These are phyloP conservation scores for Eutypa lata DNA, from an alignment of 2,329 filamentous ascomycete species.

Conservation along the genomic window DNA sequence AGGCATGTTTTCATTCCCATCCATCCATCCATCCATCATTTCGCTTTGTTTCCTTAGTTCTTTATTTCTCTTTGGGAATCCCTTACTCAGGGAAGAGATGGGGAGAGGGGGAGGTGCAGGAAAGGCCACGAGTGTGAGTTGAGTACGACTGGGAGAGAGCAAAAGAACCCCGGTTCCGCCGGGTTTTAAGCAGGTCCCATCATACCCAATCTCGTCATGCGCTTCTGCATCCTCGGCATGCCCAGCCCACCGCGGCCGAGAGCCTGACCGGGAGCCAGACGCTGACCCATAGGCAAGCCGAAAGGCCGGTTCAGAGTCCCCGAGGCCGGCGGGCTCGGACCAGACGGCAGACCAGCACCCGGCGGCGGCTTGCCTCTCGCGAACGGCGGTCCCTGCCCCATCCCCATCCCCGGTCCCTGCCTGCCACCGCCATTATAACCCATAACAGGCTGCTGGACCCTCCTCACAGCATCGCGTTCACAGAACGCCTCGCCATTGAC, in stretches of 20 bases:
- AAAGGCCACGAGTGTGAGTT: too few relatives aligned
- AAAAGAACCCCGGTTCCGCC: too few relatives aligned
- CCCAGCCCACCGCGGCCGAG: conserved; percentile 29
- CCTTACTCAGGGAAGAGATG: too few relatives aligned
- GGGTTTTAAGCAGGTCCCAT: conserved; percentile 32
- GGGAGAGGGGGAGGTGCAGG: too few relatives aligned
- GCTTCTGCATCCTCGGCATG: conserved; percentile 57
- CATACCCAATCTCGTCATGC: conserved; percentile 59
- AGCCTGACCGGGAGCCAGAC: conserved; percentile 33
- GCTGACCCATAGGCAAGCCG: conserved; percentile 31
- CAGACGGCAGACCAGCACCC: conserved; percentile 20
- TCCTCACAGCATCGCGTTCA: conserved; percentile 75
- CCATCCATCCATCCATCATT: not conserved
- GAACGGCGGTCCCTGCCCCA: conserved; percentile 12
- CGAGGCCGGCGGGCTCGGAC: conserved; percentile 14
- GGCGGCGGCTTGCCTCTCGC: conserved; percentile 19
- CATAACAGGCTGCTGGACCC: conserved; percentile 41
- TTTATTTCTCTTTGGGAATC: too few relatives aligned
- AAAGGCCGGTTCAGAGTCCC: conserved; percentile 27
- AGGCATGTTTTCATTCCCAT: too few relatives aligned
- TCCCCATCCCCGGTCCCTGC: conserved; percentile 9
- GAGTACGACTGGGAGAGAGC: too few relatives aligned
- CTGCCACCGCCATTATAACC: conserved; percentile 27
- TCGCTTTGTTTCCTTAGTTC: not conserved
- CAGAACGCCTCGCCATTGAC: conserved; percentile 78